These are phyloP conservation scores for Apiotrichum sp. DNA, from an alignment of 1,284 basidiomycete genomes.

Conservation along the genomic window DNA sequence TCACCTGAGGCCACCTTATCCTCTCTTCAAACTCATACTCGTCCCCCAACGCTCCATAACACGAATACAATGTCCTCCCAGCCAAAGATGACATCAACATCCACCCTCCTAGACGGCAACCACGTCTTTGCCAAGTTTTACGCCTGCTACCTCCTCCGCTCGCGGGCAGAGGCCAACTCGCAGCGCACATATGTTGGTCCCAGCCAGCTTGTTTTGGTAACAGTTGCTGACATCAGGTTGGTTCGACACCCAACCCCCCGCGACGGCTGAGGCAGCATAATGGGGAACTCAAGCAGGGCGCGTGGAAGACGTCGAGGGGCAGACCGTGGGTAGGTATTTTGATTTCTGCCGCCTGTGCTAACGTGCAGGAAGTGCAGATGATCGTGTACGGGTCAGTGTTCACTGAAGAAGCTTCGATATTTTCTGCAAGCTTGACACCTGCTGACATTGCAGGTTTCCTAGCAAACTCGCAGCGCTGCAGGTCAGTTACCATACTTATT, in stretches of 20 bases:
- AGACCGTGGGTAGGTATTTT: conserved; percentile 60
- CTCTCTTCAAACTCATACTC: too few species aligned
- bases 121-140: conserved; percentile 73
- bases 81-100: conserved; percentile 24
- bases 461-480: conserved; percentile 70
- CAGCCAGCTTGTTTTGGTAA: too few species aligned
- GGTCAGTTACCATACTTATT: conserved; percentile 17
- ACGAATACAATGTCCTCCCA: not conserved
- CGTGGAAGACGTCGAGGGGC: conserved; percentile 62
- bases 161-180: conserved; percentile 54
- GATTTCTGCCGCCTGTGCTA: not conserved
- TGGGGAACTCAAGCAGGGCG: conserved; percentile 69
- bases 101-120: conserved; percentile 48
- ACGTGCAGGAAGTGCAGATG: conserved; percentile 61
- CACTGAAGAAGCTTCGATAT: not conserved
- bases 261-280: conserved; percentile 79
- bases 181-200: conserved; percentile 53
- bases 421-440: conserved; percentile 3
- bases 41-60: too few species aligned
- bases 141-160: conserved; percentile 79
- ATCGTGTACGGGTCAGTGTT: conserved; percentile 59
- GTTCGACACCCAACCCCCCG: conserved; percentile 74
- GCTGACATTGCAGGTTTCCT: conserved; percentile 56
- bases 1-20: too few species aligned
- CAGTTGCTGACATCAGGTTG: conserved; percentile 55